Evolutionary conservation across 805 yeast species (phyloP).

Genomic region (Isabelozyma rhagii): DNA sequence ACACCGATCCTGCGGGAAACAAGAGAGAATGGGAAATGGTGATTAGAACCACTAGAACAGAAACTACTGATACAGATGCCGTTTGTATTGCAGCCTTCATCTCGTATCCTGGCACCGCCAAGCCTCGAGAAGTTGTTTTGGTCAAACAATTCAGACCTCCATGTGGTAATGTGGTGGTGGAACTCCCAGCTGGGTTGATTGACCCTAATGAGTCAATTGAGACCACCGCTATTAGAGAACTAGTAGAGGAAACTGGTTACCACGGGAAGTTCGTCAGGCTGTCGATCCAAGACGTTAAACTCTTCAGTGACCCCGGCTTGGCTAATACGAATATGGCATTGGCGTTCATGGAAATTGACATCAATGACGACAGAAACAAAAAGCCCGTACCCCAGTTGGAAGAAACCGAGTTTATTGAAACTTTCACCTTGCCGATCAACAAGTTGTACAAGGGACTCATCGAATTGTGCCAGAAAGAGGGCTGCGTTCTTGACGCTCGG

Average conservation of each 20-base stretch:
- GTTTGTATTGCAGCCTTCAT: slow-evolving; percentile 84
- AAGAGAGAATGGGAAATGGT: slow-evolving; percentile 89
- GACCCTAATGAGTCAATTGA: slow-evolving; percentile 80
- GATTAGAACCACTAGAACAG: slow-evolving; percentile 68
- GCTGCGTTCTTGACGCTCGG: slow-evolving; percentile 81
- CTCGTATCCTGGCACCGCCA: slow-evolving; percentile 43
- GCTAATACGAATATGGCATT: slow-evolving; percentile 84
- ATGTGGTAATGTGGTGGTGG: slow-evolving; percentile 80
- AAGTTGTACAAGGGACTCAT: slow-evolving; percentile 54
- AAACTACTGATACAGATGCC: slow-evolving; percentile 67
- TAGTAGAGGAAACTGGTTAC: slow-evolving; percentile 91
- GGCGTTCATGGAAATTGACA: slow-evolving; percentile 76
- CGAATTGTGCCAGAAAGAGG: slow-evolving; percentile 50
- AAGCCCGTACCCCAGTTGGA: slow-evolving; percentile 76
- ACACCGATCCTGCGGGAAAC: slow-evolving; percentile 67
- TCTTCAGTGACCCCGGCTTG: slow-evolving; percentile 78
- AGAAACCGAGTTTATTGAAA: slow-evolving; percentile 89
- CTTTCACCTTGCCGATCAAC: slow-evolving; percentile 68
- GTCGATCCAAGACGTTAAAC: slow-evolving; percentile 24
- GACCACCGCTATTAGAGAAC: slow-evolving; percentile 80
- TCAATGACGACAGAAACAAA: slow-evolving; percentile 58
- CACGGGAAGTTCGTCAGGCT: slow-evolving; percentile 54
- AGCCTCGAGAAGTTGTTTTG: slow-evolving; percentile 43
- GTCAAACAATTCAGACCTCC: slow-evolving; percentile 96
- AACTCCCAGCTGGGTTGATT: slow-evolving; percentile 92